Evolutionary conservation across 768 basidiomycete species (phyloP), one percentile per base, ranked within the genome.

Genomic region (Kwoniella sp.): DNA sequence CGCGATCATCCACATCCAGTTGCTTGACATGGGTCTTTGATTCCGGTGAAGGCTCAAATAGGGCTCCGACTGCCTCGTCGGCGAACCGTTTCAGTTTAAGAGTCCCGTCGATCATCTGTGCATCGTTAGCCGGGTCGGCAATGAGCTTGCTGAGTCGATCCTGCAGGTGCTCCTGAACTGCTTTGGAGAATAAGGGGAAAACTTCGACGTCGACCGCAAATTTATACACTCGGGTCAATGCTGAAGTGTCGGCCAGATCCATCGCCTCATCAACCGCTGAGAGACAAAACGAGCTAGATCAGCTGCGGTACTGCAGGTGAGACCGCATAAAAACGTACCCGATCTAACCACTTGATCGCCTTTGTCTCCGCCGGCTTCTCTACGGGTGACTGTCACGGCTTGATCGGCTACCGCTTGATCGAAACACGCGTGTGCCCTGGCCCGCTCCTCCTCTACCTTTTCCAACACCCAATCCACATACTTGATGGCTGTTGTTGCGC

Each of bases 211-310:
- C 62, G n/a, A 57, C 60, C 9, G 59, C 51, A 43, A 70, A 61
- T 9, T 42, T 41, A 44, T 67, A 70, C 23, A 71, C 41, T 17
- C 54, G 25, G 15, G 50, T 40, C 41, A 73, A 43, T 1, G 62
- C 60, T 11, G 27, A 12, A 1, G 41, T 49, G 46, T 70, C 60
- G 3, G 50, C 47, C 7, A 9, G n/a, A 29, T 71, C 60, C 67
- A 73, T 69, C 3, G 66, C 62, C 50, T 73, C 72, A 29, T 69
- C 67, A 29, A 71, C 42, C 0, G 70, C 69, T 71, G 37, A n/a
- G n/a, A n/a, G n/a, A 6, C 15, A 22, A 17, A 20, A 25, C 53
- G 39, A 54, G 53, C 45, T 17, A 3, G 27, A 20, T 28, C n/a
- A n/a, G n/a, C n/a, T n/a, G n/a, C n/a, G n/a, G n/a, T n/a, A n/a